Conservation (phyloP, 1,284 basidiomycete genomes). For the Sanghuangporus sanghuang region DNA sequence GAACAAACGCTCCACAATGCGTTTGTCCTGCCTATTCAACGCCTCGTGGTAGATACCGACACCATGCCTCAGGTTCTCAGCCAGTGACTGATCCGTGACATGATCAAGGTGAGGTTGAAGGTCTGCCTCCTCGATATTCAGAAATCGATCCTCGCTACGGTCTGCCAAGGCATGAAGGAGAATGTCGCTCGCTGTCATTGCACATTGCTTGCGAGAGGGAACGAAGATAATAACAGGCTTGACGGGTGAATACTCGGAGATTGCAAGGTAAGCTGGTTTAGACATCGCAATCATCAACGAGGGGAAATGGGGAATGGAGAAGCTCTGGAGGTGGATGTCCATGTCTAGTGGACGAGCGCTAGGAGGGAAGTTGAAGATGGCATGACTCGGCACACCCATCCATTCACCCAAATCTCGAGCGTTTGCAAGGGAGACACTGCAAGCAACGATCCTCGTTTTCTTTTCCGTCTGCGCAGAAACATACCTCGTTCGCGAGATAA, state of each 20-base stretch:
- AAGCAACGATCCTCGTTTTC: slow-evolving; percentile 90
- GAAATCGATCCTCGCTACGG: slow-evolving; percentile 79
- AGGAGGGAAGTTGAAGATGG: slow-evolving; percentile 97
- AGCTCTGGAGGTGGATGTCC: slow-evolving; percentile 96
- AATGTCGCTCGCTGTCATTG: slow-evolving; percentile 89
- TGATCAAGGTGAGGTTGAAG: slow-evolving; percentile 88
- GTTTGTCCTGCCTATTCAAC: slow-evolving; percentile 85
- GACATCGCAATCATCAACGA: slow-evolving; percentile 99
- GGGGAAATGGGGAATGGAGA: slow-evolving; percentile 95
- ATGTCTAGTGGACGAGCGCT: slow-evolving; percentile 93
- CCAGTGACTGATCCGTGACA: slow-evolving; percentile 73
- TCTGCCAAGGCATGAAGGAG: slow-evolving; percentile 88
- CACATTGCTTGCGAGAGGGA: slow-evolving; percentile 90
- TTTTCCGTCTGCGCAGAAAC: slow-evolving; percentile 93
- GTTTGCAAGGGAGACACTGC: slow-evolving; percentile 93
- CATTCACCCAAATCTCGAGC: slow-evolving; percentile 95
- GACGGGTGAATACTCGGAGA: slow-evolving; percentile 81
- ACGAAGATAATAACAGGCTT: slow-evolving; percentile 94
- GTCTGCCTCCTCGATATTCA: slow-evolving; percentile 84
- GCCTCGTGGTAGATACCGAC: slow-evolving; percentile 97
- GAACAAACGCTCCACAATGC: slow-evolving; percentile 92
- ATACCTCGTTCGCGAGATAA: slow-evolving; percentile 92
- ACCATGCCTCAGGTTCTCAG: slow-evolving; percentile 83
- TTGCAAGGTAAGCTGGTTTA: slow-evolving; percentile 94
- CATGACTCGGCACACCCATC: slow-evolving; percentile 91